Evolutionary conservation across 176 grass and related monocot genomes (phyloP).

Genomic region (Chloris gayana): DNA sequence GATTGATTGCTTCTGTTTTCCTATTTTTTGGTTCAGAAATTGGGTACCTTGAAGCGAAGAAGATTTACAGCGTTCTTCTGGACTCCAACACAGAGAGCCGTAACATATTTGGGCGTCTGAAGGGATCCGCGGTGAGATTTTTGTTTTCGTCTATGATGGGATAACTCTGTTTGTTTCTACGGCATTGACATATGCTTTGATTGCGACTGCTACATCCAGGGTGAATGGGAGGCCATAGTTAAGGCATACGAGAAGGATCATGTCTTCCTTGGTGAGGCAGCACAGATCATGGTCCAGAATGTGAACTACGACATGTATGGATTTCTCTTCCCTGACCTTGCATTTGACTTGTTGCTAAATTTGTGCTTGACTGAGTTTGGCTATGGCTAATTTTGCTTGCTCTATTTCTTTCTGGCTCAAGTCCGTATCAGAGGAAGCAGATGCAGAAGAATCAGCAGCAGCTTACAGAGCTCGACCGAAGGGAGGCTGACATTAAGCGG

Average conservation of each 20-base stretch:
- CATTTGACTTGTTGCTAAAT: conserved; percentile 6
- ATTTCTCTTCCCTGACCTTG: conserved; percentile 5
- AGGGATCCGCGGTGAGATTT: conserved; percentile 74
- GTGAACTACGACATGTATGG: conserved; percentile 98
- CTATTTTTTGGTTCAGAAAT: conserved; percentile 48
- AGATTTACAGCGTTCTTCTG: conserved; percentile 74
- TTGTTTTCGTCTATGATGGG: background rate
- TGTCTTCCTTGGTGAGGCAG: conserved; percentile 87
- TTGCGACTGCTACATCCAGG: conserved; percentile 46
- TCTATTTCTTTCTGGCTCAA: conserved; percentile 44
- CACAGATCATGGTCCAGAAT: conserved; percentile 94
- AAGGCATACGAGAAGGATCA: conserved; percentile 93
- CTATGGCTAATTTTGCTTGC: background rate
- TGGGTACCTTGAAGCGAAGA: conserved; percentile 84
- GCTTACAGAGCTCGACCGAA: conserved; percentile 79
- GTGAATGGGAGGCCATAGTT: conserved; percentile 85
- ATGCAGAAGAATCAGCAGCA: conserved; percentile 96
- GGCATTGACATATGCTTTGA: conserved; percentile 1
- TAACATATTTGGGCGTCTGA: conserved; percentile 93
- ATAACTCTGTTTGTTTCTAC: background rate
- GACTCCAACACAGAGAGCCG: conserved; percentile 79
- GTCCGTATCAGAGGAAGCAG: conserved; percentile 90
- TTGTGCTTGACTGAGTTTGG: background rate
- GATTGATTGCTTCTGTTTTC: background rate
- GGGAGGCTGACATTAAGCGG: conserved; percentile 88